phyloP scores from a whole-genome alignment of 371 early-diverging fungal species.

The Neoconidiobolus thromboides region DNA sequence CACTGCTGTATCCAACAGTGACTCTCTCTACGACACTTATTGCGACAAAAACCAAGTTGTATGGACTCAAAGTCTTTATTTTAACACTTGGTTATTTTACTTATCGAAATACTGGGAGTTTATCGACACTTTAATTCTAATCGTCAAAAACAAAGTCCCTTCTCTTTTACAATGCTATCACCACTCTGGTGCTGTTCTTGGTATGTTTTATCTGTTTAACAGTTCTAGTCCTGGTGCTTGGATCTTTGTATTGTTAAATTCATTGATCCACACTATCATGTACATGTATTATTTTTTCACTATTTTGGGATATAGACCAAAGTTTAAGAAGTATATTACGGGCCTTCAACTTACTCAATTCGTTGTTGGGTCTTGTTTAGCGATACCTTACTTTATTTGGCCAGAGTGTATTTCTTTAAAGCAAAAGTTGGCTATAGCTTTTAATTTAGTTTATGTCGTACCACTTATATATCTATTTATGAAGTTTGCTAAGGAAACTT shows the following conservation, averaged over 20 bases:
- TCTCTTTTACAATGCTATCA: slow-evolving; percentile 75
- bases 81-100: slow-evolving; percentile 35
- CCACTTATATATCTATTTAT: neutral
- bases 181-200: slow-evolving; percentile 73
- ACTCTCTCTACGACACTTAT: neutral
- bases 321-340: slow-evolving; percentile 54
- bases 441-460: neutral
- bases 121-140: slow-evolving; percentile 66
- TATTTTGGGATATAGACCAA: slow-evolving; percentile 45
- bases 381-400: no score
- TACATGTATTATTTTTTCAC: slow-evolving; percentile 70
- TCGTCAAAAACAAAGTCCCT: slow-evolving; percentile 38
- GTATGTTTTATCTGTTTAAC: slow-evolving; percentile 51
- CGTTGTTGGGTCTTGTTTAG: slow-evolving; percentile 35
- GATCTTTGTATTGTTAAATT: slow-evolving; percentile 75
- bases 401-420: neutral
- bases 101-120: slow-evolving; percentile 77
- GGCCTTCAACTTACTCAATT: slow-evolving; percentile 78
- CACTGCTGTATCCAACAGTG: no score
- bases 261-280: slow-evolving; percentile 82
- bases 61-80: neutral
- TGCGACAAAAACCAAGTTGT: neutral
- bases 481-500: neutral
- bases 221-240: slow-evolving; percentile 44
- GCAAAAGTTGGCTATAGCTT: neutral